Conservation (phyloP, 805 yeast genomes). For the Cyberlindnera veronae region DNA sequence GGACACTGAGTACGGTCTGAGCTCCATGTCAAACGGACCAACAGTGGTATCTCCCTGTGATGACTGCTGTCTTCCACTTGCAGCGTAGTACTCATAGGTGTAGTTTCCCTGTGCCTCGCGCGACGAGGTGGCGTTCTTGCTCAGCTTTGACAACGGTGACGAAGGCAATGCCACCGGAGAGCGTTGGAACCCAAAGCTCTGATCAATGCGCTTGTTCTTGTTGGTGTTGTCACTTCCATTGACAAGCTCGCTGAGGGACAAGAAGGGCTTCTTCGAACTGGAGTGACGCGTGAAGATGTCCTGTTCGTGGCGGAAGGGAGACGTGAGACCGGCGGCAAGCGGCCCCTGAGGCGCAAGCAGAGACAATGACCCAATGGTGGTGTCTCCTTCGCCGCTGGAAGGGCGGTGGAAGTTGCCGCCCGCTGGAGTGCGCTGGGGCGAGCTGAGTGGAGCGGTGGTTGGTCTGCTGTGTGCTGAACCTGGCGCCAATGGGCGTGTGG, state of each 20-base stretch:
- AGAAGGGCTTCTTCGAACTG: background rate
- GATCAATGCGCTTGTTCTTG: too few species aligned
- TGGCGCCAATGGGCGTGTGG: too few species aligned
- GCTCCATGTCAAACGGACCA: conserved; percentile 12
- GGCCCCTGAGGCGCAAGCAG: background rate
- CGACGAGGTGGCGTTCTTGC: background rate
- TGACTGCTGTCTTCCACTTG: background rate
- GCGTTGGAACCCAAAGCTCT: background rate
- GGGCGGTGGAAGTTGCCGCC: too few species aligned
- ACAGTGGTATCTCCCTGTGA: conserved; percentile 4
- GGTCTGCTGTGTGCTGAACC: too few species aligned
- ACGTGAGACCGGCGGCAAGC: background rate
- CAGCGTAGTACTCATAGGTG: conserved; percentile 1
- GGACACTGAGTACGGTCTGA: conserved; percentile 1
- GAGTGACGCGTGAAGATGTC: background rate
- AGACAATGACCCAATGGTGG: background rate
- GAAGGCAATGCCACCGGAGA: background rate
- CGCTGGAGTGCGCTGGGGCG: too few species aligned
- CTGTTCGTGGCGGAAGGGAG: background rate
- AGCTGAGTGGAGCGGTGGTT: too few species aligned
- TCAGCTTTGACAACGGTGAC: background rate
- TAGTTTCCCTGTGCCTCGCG: conserved; percentile 1
- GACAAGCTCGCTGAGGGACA: background rate
- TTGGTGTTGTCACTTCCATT: background rate
- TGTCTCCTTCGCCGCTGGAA: background rate